phyloP scores from a whole-genome alignment of 192 early-diverging fungal genomes.

The Mortierella claussenii region DNA sequence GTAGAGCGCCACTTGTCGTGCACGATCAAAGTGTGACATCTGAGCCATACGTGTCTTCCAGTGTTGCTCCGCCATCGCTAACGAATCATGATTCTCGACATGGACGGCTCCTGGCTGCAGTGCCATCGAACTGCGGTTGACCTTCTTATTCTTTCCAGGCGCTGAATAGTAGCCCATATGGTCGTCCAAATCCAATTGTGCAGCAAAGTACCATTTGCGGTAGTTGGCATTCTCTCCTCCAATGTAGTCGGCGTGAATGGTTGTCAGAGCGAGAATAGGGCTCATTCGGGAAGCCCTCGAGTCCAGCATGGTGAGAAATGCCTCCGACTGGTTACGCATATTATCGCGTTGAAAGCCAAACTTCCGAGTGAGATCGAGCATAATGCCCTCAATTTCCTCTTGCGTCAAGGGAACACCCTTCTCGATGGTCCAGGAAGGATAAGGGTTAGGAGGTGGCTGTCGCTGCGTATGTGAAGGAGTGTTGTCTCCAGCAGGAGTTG shows the following conservation, averaged over 20 bases:
- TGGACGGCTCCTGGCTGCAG: slow-evolving; percentile 39
- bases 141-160: slow-evolving; percentile 35
- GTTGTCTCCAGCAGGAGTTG: not conserved
- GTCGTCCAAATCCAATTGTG: slow-evolving; percentile 71
- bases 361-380: slow-evolving; percentile 70
- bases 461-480: slow-evolving; percentile 3
- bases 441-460: slow-evolving; percentile 35
- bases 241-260: slow-evolving; percentile 82
- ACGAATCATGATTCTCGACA: slow-evolving; percentile 19
- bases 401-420: slow-evolving; percentile 72
- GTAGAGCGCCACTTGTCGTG: slow-evolving; percentile 78
- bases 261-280: slow-evolving; percentile 73
- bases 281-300: slow-evolving; percentile 82
- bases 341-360: slow-evolving; percentile 84
- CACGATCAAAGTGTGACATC: slow-evolving; percentile 75
- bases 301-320: slow-evolving; percentile 82
- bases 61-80: slow-evolving; percentile 57
- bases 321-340: slow-evolving; percentile 80
- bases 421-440: slow-evolving; percentile 65
- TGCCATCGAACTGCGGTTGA: slow-evolving; percentile 37
- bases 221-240: slow-evolving; percentile 86
- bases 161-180: slow-evolving; percentile 48
- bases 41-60: slow-evolving; percentile 78
- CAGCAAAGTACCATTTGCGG: slow-evolving; percentile 85
- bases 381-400: slow-evolving; percentile 75